Percentiles rank a stretch among this genome's conserved stretches.
These are phyloP conservation scores for Lecanicillium sp. DNA, from an alignment of 2,329 filamentous ascomycete genomes.

Conservation along the genomic window DNA sequence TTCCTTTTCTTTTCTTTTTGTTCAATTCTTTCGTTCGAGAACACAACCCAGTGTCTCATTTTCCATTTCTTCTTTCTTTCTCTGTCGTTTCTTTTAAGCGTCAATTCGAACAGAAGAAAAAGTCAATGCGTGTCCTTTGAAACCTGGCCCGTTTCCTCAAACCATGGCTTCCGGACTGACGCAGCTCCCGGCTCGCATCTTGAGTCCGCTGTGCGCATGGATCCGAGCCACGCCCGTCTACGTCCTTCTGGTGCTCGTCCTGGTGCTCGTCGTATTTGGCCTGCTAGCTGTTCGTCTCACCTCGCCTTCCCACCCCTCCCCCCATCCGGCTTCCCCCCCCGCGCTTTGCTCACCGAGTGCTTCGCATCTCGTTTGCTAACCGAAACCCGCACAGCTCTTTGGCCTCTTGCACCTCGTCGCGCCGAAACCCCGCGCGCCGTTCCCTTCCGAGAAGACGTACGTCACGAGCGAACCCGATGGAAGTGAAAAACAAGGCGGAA, in stretches of 20 bases:
- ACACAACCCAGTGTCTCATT: background rate
- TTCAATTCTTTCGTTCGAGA: background rate
- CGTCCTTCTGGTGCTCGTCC: slow-evolving; percentile 31
- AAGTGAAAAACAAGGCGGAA: no score
- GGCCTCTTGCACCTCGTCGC: slow-evolving; percentile 67
- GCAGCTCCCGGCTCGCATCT: slow-evolving; percentile 29
- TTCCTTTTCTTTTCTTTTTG: background rate
- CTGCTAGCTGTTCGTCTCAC: slow-evolving; percentile 33
- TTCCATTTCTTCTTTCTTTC: background rate
- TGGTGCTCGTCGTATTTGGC: slow-evolving; percentile 27
- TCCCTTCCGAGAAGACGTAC: slow-evolving; percentile 79
- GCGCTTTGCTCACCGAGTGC: background rate
- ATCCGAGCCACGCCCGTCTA: slow-evolving; percentile 34
- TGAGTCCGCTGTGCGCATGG: slow-evolving; percentile 30
- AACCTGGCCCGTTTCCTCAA: background rate
- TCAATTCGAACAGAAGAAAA: background rate
- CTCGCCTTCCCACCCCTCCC: background rate
- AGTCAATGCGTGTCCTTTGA: background rate
- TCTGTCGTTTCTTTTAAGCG: background rate
- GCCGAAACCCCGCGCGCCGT: slow-evolving; percentile 68
- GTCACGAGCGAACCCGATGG: slow-evolving; percentile 62
- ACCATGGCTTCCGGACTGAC: slow-evolving; percentile 19
- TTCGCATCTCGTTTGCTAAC: background rate
- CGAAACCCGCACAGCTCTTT: slow-evolving; percentile 42
- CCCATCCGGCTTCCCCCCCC: background rate